Evolutionary conservation across 73 alveolate genomes (phyloP).

Genomic region (Durusdinium trenchii): DNA sequence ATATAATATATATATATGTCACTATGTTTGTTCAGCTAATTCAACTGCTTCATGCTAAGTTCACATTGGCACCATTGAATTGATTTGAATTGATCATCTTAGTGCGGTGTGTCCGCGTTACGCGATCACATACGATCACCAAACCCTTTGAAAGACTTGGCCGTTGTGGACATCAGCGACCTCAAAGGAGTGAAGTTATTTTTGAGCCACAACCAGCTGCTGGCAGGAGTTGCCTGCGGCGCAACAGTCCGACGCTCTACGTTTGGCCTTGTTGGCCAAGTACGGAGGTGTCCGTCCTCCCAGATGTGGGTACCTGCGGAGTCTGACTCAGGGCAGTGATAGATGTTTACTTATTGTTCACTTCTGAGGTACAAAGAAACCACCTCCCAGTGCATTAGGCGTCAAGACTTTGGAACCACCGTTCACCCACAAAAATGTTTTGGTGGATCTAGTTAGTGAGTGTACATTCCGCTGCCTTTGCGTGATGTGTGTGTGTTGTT

Average conservation of each 20-base stretch:
- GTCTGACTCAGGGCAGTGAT: too few relatives aligned
- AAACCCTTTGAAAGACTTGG: not conserved
- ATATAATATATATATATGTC: not conserved
- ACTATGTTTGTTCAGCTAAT: not conserved
- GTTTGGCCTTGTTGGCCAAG: slow-evolving; percentile 61
- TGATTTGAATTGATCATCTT: not conserved
- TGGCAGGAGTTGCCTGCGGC: slow-evolving; percentile 69
- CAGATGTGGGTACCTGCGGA: not conserved
- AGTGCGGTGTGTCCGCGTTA: not conserved
- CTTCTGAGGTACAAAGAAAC: too few relatives aligned
- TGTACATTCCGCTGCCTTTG: too few relatives aligned
- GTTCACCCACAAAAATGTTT: too few relatives aligned
- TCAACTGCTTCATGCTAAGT: not conserved
- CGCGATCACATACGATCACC: not conserved
- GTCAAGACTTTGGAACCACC: too few relatives aligned
- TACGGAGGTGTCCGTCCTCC: slow-evolving; percentile 58
- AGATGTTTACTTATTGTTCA: too few relatives aligned
- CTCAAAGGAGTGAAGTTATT: not conserved
- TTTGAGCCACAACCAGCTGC: not conserved
- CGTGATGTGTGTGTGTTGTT: too few relatives aligned
- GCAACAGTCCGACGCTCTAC: slow-evolving; percentile 75
- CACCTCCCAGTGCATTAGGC: too few relatives aligned
- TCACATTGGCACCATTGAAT: not conserved
- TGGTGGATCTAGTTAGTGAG: too few relatives aligned
- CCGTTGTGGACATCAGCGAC: not conserved